phyloP scores from a whole-genome alignment of 164 flowering plant genomes.

The Stephania japonica region DNA sequence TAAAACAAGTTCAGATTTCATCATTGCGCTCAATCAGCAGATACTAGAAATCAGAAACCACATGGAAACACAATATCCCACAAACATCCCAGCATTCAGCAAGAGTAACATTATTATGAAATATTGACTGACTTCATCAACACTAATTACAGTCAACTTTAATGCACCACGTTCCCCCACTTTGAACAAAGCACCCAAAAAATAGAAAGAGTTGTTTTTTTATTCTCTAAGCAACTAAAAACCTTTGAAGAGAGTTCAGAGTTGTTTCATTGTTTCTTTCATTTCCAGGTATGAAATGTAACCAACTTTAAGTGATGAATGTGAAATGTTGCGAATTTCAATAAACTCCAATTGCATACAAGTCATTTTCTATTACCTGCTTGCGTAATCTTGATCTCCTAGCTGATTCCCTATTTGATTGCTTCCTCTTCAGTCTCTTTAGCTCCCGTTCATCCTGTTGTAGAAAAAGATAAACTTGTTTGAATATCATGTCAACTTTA shows the following conservation, averaged over 20 bases:
- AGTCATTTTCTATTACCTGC: constrained; percentile 48
- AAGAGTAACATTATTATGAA: too few relatives aligned
- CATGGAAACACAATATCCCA: too few relatives aligned
- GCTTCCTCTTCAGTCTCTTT: constrained; percentile 88
- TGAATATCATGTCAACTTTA: neutral
- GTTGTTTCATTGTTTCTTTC: neutral
- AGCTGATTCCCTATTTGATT: constrained; percentile 94
- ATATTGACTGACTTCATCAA: too few relatives aligned
- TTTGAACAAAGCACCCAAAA: too few relatives aligned
- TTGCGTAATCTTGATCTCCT: constrained; percentile 93
- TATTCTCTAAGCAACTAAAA: neutral
- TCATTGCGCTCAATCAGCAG: too few relatives aligned
- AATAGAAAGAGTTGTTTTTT: too few relatives aligned
- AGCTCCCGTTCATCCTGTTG: constrained; percentile 84
- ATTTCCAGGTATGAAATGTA: neutral
- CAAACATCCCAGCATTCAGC: too few relatives aligned
- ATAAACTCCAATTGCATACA: neutral
- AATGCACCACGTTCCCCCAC: too few relatives aligned
- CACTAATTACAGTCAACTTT: too few relatives aligned
- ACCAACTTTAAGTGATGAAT: neutral
- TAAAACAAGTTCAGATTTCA: too few relatives aligned
- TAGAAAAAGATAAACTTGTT: neutral
- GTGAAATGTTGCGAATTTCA: neutral
- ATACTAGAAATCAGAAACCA: too few relatives aligned
- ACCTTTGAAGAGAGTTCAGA: neutral